Percentiles rank a stretch among this genome's conserved stretches.
These are phyloP conservation scores for Aureobasidium sp. DNA, from an alignment of 2,329 filamentous ascomycete genomes.

Conservation along the genomic window DNA sequence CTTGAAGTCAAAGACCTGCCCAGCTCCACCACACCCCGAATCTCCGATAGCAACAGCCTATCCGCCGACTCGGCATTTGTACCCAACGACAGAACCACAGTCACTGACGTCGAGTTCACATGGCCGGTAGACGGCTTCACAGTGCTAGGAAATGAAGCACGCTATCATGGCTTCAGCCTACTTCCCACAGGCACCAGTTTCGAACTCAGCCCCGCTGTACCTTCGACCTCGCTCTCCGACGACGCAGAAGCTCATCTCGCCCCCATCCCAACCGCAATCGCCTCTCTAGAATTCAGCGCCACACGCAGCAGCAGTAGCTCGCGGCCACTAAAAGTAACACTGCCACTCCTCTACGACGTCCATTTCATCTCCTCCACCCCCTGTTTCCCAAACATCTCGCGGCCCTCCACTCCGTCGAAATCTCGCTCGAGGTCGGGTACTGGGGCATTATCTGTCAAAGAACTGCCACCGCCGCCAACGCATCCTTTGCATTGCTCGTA, in stretches of 20 bases:
- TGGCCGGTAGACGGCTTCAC: constrained; percentile 31
- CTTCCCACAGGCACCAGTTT: constrained; percentile 5
- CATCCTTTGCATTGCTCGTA: constrained; percentile 38
- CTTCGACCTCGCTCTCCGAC: neutral
- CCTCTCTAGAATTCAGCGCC: constrained; percentile 14
- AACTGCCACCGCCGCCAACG: constrained; percentile 24
- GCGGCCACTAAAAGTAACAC: constrained; percentile 18
- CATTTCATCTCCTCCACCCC: constrained; percentile 50
- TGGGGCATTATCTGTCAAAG: constrained; percentile 16
- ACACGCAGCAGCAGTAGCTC: constrained; percentile 18
- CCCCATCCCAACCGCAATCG: neutral
- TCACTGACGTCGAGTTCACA: constrained; percentile 26
- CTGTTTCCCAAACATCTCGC: constrained; percentile 30
- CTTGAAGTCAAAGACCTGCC: constrained; percentile 33
- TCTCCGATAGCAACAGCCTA: constrained; percentile 29
- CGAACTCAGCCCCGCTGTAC: neutral
- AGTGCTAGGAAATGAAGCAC: constrained; percentile 24
- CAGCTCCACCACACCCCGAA: constrained; percentile 26
- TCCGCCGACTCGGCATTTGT: constrained; percentile 31
- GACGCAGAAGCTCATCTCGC: neutral
- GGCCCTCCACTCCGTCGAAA: neutral
- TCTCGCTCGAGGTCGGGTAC: neutral
- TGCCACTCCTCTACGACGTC: constrained; percentile 44
- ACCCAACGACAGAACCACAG: constrained; percentile 23
- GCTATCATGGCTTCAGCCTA: constrained; percentile 22